phyloP scores from a whole-genome alignment of 371 early-diverging fungal species.

The Smittium culicis region DNA sequence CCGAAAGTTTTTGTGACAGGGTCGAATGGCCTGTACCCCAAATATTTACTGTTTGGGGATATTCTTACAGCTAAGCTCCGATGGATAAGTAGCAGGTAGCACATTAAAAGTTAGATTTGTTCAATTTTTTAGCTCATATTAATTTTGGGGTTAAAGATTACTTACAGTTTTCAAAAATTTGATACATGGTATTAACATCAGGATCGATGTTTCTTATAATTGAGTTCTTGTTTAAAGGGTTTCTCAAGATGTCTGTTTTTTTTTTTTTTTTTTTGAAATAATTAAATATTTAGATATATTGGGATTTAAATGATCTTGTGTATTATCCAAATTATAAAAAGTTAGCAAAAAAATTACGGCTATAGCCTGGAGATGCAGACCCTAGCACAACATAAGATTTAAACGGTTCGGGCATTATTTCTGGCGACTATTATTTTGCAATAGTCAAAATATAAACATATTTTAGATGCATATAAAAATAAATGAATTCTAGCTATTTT shows the following conservation, averaged over 20 bases:
- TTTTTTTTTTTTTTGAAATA: neutral
- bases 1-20: slow-evolving; percentile 34
- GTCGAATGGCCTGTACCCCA: slow-evolving; percentile 39
- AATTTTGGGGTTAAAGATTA: neutral
- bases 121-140: neutral
- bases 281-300: no score
- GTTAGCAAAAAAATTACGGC: no score
- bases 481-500: no score
- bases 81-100: neutral
- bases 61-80: neutral
- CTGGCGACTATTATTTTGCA: no score
- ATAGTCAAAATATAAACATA: no score
- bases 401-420: no score
- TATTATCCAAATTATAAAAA: no score
- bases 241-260: neutral
- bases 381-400: no score
- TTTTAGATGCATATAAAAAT: no score
- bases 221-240: neutral
- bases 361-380: no score
- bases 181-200: slow-evolving; percentile 1
- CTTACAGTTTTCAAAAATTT: slow-evolving; percentile 5
- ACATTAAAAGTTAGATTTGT: neutral
- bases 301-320: no score
- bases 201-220: neutral
- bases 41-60: slow-evolving; percentile 26